These are phyloP conservation scores for Euryodendron excelsum DNA, from an alignment of 148 eudicot genomes.

Conservation along the genomic window DNA sequence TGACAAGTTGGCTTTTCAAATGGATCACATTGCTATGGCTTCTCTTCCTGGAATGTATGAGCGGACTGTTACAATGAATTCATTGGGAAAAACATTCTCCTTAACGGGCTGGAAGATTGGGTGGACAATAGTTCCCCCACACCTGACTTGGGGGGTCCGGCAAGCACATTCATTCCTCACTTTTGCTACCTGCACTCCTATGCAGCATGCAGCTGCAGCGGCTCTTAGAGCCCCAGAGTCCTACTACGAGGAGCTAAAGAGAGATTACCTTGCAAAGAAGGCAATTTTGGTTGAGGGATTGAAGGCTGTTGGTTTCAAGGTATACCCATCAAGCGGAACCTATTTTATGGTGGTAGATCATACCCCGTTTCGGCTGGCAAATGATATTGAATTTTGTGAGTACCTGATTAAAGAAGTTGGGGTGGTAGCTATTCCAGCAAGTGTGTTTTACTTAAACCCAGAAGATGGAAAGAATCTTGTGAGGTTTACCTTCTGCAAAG, in stretches of 20 bases:
- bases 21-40: conserved; percentile 95
- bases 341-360: conserved; percentile 95
- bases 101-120: conserved; percentile 99
- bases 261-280: conserved; percentile 74
- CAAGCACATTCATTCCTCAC: conserved; percentile 94
- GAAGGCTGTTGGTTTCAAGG: conserved; percentile 74
- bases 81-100: conserved; percentile 94
- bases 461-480: conserved; percentile 95
- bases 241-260: conserved; percentile 64
- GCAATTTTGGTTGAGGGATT: conserved; percentile 79
- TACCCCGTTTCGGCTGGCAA: conserved; percentile 78
- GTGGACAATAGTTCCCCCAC: conserved; percentile 97
- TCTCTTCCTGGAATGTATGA: conserved; percentile 96
- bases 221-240: conserved; percentile 86
- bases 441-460: conserved; percentile 83
- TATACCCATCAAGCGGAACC: conserved; percentile 92
- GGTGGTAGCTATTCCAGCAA: conserved; percentile 93
- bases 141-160: conserved; percentile 82
- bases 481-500: conserved; percentile 95
- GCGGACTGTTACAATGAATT: conserved; percentile 85
- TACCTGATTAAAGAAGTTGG: conserved; percentile 93
- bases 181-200: conserved; percentile 93
- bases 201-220: conserved; percentile 82
- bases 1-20: conserved; percentile 89
- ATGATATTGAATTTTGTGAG: conserved; percentile 85